Percentiles rank a stretch among this genome's conserved stretches.
phyloP scores from a whole-genome alignment of 352 stramenopile genomes.

The Pythium sp. region DNA sequence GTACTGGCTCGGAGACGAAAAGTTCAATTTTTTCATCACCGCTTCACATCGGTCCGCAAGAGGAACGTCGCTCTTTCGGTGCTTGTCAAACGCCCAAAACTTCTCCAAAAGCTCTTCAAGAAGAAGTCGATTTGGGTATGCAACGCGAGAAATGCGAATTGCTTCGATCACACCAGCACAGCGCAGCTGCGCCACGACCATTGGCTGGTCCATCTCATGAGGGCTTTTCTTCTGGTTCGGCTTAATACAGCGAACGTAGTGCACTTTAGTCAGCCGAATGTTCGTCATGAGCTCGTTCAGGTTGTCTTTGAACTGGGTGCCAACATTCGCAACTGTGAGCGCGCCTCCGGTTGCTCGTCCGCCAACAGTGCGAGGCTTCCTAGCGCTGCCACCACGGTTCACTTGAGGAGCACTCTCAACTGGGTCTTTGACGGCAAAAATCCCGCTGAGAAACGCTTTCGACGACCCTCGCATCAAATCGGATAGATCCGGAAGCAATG shows the following conservation, averaged over 20 bases:
- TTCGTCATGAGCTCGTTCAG: slow-evolving; percentile 92
- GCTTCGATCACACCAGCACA: slow-evolving; percentile 99
- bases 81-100: slow-evolving; percentile 70
- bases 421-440: slow-evolving; percentile 47
- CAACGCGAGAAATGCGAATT: slow-evolving; percentile 96
- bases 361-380: slow-evolving; percentile 21
- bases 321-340: slow-evolving; percentile 61
- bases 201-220: slow-evolving; percentile 81
- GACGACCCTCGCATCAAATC: slow-evolving; percentile 70
- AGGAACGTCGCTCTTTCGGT: slow-evolving; percentile 37
- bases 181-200: slow-evolving; percentile 94
- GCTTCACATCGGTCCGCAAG: slow-evolving; percentile 45
- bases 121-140: slow-evolving; percentile 95
- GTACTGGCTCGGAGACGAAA: slow-evolving; percentile 70
- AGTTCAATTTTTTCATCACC: slow-evolving; percentile 60
- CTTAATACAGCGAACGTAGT: slow-evolving; percentile 99
- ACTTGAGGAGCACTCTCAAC: neutral
- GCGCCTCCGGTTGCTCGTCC: slow-evolving; percentile 42
- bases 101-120: slow-evolving; percentile 83
- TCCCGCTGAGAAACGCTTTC: slow-evolving; percentile 54
- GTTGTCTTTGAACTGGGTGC: slow-evolving; percentile 88
- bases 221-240: slow-evolving; percentile 95
- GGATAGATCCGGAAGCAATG: slow-evolving; percentile 92
- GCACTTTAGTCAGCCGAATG: slow-evolving; percentile 93
- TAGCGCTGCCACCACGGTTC: slow-evolving; percentile 21